Evolutionary conservation across 2,329 filamentous ascomycete species (phyloP), one percentile per base, ranked within the genome.

Genomic region (Colletotrichum filicis): DNA sequence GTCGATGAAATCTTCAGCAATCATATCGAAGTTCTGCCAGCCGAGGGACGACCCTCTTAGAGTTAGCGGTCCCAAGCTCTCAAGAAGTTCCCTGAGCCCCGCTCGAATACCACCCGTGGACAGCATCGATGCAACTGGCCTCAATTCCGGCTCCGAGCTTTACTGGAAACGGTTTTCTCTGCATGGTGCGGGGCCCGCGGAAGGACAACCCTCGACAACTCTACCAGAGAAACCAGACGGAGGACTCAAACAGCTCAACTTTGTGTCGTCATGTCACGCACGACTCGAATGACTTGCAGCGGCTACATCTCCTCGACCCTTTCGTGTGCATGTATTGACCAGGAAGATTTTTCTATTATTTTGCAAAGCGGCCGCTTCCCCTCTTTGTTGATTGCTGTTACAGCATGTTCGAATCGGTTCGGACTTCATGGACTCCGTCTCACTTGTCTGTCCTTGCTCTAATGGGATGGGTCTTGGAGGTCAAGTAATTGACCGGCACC

Each of bases 241-340:
- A 9, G 32, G 11, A 30, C 70, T 57, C 30, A 37, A 49, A 64
- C 66, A 60, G 37, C 70, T 49, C 57, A 6, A 32, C 64, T 63
- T 32, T 53, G 46, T 70, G 60, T 73, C 70, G 70, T 73, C 70
- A 73, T 61, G 56, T 60, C 56, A 65, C 66, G 59, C 60, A 65
- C 55, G 55, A 65, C 55, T 69, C 66, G 70, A 70, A 73, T 73
- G 70, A 73, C 70, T 70, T 73, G 70, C 70, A 73, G 70, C 70
- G 56, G 66, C 66, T 70, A 73, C 60, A 30, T 65, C 37, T 72
- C 59, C 37, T 63, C 35, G 42, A 46, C 37, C 69, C 68, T 52
- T 56, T 52, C 65, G 58, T 60, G 37, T 58, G 69, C 58, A 26
- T 65, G 66, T 49, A 64, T 46, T 16, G 58, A 73, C 65, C 28